These are phyloP conservation scores for Fusarium sulawesiense DNA, from an alignment of 2,329 filamentous ascomycete species.

Conservation along the genomic window DNA sequence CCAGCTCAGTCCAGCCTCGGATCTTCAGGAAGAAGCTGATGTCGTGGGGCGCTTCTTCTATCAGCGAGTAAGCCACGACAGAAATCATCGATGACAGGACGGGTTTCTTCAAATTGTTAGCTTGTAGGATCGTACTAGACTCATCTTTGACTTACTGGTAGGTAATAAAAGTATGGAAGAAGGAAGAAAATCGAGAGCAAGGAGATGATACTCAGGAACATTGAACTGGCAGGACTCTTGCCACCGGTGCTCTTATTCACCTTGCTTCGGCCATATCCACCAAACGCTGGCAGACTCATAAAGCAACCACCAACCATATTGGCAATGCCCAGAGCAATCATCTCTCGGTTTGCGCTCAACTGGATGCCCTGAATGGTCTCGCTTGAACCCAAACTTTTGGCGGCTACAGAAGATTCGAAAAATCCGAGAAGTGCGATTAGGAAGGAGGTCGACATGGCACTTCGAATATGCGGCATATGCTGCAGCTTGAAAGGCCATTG, in stretches of 20 bases:
- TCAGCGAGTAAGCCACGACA: slow-evolving; percentile 91
- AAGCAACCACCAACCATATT: slow-evolving; percentile 94
- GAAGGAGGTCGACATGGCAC: slow-evolving; percentile 90
- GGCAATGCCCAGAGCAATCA: slow-evolving; percentile 89
- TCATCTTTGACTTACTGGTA: slow-evolving; percentile 75
- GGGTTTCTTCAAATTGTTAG: slow-evolving; percentile 73
- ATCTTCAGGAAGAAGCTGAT: slow-evolving; percentile 90
- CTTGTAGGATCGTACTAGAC: background rate
- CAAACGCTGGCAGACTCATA: slow-evolving; percentile 92
- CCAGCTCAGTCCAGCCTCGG: slow-evolving; percentile 85
- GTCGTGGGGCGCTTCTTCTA: slow-evolving; percentile 95
- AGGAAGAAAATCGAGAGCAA: slow-evolving; percentile 84
- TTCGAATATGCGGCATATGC: slow-evolving; percentile 84
- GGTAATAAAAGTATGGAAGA: slow-evolving; percentile 91
- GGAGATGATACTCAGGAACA: slow-evolving; percentile 86
- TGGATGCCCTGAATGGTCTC: slow-evolving; percentile 81
- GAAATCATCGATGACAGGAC: slow-evolving; percentile 94
- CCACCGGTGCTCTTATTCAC: slow-evolving; percentile 93
- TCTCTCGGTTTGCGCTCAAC: slow-evolving; percentile 89
- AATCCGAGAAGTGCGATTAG: slow-evolving; percentile 96
- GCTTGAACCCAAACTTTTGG: slow-evolving; percentile 82
- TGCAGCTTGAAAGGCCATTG: slow-evolving; percentile 84
- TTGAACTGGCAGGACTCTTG: slow-evolving; percentile 91
- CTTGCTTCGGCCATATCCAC: slow-evolving; percentile 95
- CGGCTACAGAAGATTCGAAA: slow-evolving; percentile 96